These are phyloP conservation scores for Taphrina communis DNA, from an alignment of 1,139 yeast species.

Conservation along the genomic window DNA sequence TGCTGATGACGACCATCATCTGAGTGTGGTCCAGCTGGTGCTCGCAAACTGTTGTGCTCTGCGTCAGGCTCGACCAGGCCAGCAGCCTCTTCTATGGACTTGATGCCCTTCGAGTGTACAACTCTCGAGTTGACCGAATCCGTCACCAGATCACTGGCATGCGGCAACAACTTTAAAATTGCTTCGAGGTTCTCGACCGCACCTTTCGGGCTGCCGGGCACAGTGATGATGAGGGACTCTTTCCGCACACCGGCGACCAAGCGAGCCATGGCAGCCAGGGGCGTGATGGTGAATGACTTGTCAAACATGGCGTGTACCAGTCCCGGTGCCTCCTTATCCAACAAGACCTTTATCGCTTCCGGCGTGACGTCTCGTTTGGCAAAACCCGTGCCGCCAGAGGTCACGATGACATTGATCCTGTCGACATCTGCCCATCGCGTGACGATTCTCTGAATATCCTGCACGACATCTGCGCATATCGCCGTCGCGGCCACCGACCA, in stretches of 20 bases:
- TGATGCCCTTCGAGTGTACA: constrained; percentile 51
- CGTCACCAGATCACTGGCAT: constrained; percentile 54
- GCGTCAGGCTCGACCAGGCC: background rate
- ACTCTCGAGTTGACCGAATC: constrained; percentile 52
- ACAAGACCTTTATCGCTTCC: constrained; percentile 56
- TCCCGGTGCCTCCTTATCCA: constrained; percentile 58
- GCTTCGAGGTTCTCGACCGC: constrained; percentile 57
- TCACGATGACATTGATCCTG: constrained; percentile 50
- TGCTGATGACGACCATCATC: constrained; percentile 32
- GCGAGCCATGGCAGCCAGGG: constrained; percentile 57
- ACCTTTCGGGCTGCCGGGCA: constrained; percentile 61
- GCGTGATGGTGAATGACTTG: constrained; percentile 55
- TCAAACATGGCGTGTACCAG: constrained; percentile 57
- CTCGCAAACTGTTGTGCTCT: background rate
- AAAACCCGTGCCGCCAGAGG: constrained; percentile 63
- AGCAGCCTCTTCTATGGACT: constrained; percentile 47
- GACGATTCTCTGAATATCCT: constrained; percentile 51
- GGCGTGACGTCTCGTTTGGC: constrained; percentile 57
- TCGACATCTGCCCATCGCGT: constrained; percentile 47
- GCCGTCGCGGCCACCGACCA: constrained; percentile 43
- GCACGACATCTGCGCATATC: constrained; percentile 51
- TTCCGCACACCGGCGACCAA: constrained; percentile 57
- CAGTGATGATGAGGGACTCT: constrained; percentile 54
- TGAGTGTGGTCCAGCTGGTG: constrained; percentile 40
- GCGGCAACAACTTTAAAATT: constrained; percentile 53